These are phyloP conservation scores for Coemansia sp. DNA, from an alignment of 192 early-diverging fungal genomes.

Conservation along the genomic window DNA sequence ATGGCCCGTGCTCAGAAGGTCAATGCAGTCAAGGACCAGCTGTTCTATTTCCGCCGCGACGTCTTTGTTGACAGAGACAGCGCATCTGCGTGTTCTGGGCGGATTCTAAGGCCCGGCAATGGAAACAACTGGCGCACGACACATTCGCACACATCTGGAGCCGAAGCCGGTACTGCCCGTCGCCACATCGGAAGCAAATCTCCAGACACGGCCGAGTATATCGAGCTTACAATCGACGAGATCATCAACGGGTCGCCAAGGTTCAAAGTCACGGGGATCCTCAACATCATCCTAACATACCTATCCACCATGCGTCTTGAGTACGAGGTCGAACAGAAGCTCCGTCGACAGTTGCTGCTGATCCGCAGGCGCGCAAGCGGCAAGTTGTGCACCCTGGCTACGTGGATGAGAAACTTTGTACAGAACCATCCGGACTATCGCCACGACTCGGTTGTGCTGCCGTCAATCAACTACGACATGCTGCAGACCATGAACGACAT, in stretches of 20 bases:
- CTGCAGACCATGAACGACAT: constrained; percentile 55
- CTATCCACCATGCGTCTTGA: constrained; percentile 74
- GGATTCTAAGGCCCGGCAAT: constrained; percentile 34
- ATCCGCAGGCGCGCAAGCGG: constrained; percentile 80
- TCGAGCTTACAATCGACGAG: constrained; percentile 82
- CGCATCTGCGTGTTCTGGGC: constrained; percentile 33
- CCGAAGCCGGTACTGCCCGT: background rate
- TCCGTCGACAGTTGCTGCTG: constrained; percentile 78
- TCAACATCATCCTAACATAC: constrained; percentile 77
- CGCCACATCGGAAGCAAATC: constrained; percentile 11
- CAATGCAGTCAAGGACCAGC: constrained; percentile 72
- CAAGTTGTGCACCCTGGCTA: constrained; percentile 80
- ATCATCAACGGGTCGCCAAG: constrained; percentile 84
- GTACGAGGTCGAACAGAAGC: constrained; percentile 64
- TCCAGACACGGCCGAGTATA: constrained; percentile 60
- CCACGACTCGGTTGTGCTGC: constrained; percentile 82
- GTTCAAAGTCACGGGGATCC: constrained; percentile 71
- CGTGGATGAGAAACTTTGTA: constrained; percentile 89
- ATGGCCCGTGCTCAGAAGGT: constrained; percentile 82
- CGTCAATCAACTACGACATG: constrained; percentile 85
- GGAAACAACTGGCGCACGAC: constrained; percentile 11
- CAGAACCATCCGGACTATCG: constrained; percentile 81
- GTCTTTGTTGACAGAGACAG: constrained; percentile 59
- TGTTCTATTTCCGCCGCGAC: constrained; percentile 90
- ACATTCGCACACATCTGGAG: background rate